phyloP scores from a whole-genome alignment of 2,329 filamentous ascomycete species.

The Sporothrix variecibatus region DNA sequence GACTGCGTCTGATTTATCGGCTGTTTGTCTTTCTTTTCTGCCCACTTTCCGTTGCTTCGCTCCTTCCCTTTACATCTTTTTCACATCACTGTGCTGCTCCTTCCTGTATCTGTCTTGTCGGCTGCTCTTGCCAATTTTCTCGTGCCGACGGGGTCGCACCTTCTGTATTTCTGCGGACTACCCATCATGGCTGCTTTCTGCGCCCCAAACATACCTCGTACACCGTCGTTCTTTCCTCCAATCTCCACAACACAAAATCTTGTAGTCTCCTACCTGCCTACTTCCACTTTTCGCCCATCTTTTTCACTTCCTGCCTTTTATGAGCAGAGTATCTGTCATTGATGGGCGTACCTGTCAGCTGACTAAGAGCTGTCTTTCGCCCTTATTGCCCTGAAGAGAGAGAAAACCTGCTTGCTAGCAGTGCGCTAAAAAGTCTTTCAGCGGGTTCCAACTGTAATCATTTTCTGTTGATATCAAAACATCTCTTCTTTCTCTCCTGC shows the following conservation, averaged over 20 bases:
- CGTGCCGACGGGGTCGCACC: not conserved
- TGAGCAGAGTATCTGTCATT: not conserved
- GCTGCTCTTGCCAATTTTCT: not conserved
- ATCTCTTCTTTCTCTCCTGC: not conserved
- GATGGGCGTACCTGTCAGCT: not conserved
- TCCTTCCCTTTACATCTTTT: not conserved
- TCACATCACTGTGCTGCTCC: not conserved
- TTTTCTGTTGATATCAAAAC: constrained; percentile 5
- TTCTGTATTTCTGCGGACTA: not conserved
- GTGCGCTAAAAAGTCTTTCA: not conserved
- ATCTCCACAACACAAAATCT: not conserved
- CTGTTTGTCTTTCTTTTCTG: not conserved
- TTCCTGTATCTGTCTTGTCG: not conserved
- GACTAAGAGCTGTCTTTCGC: not conserved
- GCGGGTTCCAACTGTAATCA: not conserved
- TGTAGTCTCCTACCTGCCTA: no score
- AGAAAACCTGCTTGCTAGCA: not conserved
- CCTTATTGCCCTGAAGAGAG: not conserved
- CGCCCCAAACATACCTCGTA: not conserved
- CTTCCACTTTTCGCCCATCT: not conserved
- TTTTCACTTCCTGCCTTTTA: not conserved
- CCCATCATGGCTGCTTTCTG: not conserved
- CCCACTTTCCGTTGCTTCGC: not conserved
- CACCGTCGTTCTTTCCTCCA: not conserved
- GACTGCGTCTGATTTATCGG: not conserved